These are phyloP conservation scores for Conringia planisiliqua DNA, from an alignment of 345 rosid genomes.

Conservation along the genomic window DNA sequence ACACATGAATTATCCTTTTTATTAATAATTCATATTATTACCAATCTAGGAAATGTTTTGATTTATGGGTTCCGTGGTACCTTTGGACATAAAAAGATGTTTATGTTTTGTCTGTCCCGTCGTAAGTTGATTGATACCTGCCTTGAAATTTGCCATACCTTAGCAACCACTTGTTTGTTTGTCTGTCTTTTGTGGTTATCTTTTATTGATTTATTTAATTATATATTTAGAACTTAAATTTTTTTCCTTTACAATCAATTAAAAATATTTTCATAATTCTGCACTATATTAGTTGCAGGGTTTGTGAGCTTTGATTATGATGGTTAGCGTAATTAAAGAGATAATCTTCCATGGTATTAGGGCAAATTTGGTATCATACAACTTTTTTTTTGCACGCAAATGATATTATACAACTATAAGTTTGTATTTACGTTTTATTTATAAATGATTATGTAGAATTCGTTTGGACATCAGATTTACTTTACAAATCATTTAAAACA, in stretches of 20 bases:
- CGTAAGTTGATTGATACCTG: constrained; percentile 31
- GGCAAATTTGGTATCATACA: not conserved
- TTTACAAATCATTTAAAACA: not conserved
- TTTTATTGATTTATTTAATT: not conserved
- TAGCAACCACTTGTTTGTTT: constrained; percentile 22
- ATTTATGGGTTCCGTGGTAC: constrained; percentile 26
- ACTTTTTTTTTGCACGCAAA: not conserved
- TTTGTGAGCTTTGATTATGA: not conserved
- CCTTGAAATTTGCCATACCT: constrained; percentile 10
- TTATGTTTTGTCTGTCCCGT: constrained; percentile 16
- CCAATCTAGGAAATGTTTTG: not conserved
- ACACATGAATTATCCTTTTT: not conserved
- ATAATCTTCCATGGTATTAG: not conserved
- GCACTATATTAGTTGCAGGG: not conserved
- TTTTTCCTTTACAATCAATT: not conserved
- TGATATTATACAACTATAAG: no score
- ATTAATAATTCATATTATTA: constrained; percentile 5
- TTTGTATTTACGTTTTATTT: not conserved
- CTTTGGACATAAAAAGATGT: constrained; percentile 27
- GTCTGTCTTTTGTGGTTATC: constrained; percentile 4
- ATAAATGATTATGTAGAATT: not conserved
- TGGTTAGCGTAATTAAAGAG: not conserved
- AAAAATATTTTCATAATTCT: not conserved
- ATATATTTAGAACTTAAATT: not conserved
- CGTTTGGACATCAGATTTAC: not conserved